Conservation (phyloP, 345 rosid species). For the Eutrema japonicum region DNA sequence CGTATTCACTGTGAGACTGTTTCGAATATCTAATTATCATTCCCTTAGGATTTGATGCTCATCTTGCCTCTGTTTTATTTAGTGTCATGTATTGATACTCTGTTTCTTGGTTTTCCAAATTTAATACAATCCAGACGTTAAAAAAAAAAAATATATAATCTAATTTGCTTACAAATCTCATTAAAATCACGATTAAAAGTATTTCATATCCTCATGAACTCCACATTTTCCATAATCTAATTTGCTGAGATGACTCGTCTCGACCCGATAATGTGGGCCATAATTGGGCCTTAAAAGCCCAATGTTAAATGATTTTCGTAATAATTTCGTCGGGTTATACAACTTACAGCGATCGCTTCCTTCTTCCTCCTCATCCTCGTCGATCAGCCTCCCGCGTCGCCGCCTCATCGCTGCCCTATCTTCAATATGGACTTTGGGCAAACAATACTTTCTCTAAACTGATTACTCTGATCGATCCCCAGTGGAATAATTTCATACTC, state of each 20-base stretch:
- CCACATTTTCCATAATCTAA: background rate
- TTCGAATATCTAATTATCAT: no score
- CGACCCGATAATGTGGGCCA: background rate
- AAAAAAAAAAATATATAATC: no score
- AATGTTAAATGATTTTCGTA: background rate
- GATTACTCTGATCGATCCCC: no score
- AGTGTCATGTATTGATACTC: no score
- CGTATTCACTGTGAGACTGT: no score
- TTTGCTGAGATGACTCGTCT: background rate
- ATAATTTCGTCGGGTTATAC: background rate
- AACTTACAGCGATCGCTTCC: background rate
- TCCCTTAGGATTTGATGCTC: no score
- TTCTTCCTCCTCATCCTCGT: slow-evolving; percentile 20
- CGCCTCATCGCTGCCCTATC: background rate
- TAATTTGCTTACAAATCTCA: background rate
- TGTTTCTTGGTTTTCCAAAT: no score
- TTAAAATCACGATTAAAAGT: background rate
- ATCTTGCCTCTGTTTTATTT: no score
- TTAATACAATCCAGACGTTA: no score
- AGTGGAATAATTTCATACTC: no score
- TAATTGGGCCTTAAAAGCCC: slow-evolving; percentile 10
- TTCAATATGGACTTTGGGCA: background rate
- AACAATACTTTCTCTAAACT: no score
- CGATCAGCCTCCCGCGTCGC: slow-evolving; percentile 2
- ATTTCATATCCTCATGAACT: background rate